Conservation (phyloP, 2,329 filamentous ascomycete species). For the Claviceps fusiformis region DNA sequence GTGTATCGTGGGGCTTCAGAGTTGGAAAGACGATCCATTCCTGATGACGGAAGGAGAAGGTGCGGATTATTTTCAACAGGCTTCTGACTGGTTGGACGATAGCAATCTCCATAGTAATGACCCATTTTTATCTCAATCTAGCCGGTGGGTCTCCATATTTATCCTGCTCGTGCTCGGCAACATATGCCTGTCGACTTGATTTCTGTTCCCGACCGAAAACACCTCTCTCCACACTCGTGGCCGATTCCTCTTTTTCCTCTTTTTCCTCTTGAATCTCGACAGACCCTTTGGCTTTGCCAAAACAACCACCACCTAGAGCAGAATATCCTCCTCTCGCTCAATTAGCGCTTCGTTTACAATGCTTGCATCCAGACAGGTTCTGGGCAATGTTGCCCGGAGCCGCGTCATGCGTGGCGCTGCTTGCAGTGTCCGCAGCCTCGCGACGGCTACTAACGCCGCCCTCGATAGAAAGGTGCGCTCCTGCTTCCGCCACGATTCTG, state of each 20-base stretch:
- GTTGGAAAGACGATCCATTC: conserved; percentile 5
- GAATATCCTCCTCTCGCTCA: conserved; percentile 17
- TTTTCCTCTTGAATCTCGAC: conserved; percentile 10
- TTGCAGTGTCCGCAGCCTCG: conserved; percentile 58
- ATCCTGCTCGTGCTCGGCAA: conserved; percentile 8
- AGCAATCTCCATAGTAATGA: not conserved
- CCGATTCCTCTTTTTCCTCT: conserved; percentile 6
- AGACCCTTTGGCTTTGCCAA: conserved; percentile 11
- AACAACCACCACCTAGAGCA: conserved; percentile 9
- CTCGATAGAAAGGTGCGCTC: conserved; percentile 71
- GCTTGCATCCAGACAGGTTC: conserved; percentile 59
- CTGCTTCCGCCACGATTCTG: not conserved
- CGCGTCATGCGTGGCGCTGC: conserved; percentile 40
- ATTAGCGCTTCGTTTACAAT: conserved; percentile 33
- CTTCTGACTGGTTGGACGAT: conserved; percentile 12
- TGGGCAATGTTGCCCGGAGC: conserved; percentile 50
- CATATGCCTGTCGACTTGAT: conserved; percentile 8
- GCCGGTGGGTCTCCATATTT: not conserved
- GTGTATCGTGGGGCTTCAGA: not conserved
- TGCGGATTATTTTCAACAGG: conserved; percentile 14
- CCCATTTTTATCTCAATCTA: not conserved
- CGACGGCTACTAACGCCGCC: conserved; percentile 72
- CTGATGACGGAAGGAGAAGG: not conserved
- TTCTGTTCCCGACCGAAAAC: conserved; percentile 11
- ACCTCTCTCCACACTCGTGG: conserved; percentile 14